A percentile compares a stretch with the other conserved stretches of the same genome.
phyloP scores from a whole-genome alignment of 2,329 filamentous ascomycete genomes.

The Xylaria sp. region DNA sequence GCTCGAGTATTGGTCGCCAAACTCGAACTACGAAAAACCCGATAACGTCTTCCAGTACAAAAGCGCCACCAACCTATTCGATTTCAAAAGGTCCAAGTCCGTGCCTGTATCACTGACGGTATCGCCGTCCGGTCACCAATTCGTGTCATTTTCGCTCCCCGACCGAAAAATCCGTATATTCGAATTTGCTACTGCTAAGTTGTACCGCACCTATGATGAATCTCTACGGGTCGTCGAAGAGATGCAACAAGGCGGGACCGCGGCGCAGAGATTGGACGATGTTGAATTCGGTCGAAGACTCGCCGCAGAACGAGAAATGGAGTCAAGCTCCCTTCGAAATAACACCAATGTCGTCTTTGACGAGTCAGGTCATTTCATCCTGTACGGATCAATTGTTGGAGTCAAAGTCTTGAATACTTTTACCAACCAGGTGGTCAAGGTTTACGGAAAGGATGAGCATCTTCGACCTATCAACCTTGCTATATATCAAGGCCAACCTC shows the following conservation, averaged over 20 bases:
- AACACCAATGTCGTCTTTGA: slow-evolving; percentile 92
- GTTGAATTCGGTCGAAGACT: slow-evolving; percentile 91
- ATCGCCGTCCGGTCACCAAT: slow-evolving; percentile 83
- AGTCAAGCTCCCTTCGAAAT: slow-evolving; percentile 68
- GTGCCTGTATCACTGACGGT: slow-evolving; percentile 81
- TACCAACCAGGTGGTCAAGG: slow-evolving; percentile 88
- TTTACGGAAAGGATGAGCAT: slow-evolving; percentile 89
- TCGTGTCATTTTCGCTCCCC: slow-evolving; percentile 88
- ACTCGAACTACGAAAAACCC: slow-evolving; percentile 83
- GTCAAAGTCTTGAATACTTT: slow-evolving; percentile 96
- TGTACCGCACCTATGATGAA: slow-evolving; percentile 93
- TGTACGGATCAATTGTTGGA: slow-evolving; percentile 91
- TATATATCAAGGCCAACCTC: slow-evolving; percentile 92
- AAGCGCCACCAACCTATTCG: slow-evolving; percentile 90
- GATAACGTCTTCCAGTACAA: slow-evolving; percentile 92
- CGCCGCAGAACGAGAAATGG: slow-evolving; percentile 84
- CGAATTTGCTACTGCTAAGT: slow-evolving; percentile 86
- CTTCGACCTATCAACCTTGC: slow-evolving; percentile 82
- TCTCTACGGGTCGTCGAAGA: slow-evolving; percentile 86
- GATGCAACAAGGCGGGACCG: slow-evolving; percentile 94
- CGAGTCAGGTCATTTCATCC: slow-evolving; percentile 91
- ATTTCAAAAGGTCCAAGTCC: slow-evolving; percentile 95
- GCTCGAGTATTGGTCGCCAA: slow-evolving; percentile 94
- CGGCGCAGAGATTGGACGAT: slow-evolving; percentile 79
- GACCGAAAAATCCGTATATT: slow-evolving; percentile 94